Evolutionary conservation across 768 basidiomycete species (phyloP), one percentile per base, ranked within the genome.

Genomic region (Suillus luteus): DNA sequence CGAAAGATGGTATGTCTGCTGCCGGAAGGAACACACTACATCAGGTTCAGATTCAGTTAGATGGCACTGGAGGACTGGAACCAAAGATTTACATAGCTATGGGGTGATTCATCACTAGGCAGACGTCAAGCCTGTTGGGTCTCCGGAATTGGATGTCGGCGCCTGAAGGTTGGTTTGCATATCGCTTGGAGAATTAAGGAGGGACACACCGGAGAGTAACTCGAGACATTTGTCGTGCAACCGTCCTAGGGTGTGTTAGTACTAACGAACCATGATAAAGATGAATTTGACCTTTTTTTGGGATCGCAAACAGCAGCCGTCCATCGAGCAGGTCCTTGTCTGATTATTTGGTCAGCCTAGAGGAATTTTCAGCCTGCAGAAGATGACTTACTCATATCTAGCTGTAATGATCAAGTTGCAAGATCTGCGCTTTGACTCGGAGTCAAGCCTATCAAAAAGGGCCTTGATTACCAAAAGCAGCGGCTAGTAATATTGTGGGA

Each of bases 1-100:
- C 97, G 77, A 99, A 99, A 35, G 95, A 96, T 11, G 97, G 96
- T 67, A 99, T 99, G 72, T 99, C 97, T 6, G 91, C 83, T 1
- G 97, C 97, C 27, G 97, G 96, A 27, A 99, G 90, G 79, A 99
- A 99, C 27, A 99, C 91, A 8, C 96, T 98, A 74, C 15, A 37
- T 37, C 46, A 57, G 38, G 5, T 49, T 37, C 14, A 58, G 59
- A 59, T 11, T 31, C 6, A 11, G 40, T 37, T 55, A 35, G 22
- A 51, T 19, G 31, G 31, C 4, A 31, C 0, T 31, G 15, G 33
- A 59, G 33, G 37, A 31, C 55, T 11, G n/a, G n/a, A 14, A 22
- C 22, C 7, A 1, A 46, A n/a, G 15, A 77, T 91, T 64, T 70
- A 96, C 96, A 99, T 88, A 2, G 95, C 95, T 64, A 99, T 93